phyloP scores from a whole-genome alignment of 2,329 filamentous ascomycete genomes.

The Cladosporium sp. region DNA sequence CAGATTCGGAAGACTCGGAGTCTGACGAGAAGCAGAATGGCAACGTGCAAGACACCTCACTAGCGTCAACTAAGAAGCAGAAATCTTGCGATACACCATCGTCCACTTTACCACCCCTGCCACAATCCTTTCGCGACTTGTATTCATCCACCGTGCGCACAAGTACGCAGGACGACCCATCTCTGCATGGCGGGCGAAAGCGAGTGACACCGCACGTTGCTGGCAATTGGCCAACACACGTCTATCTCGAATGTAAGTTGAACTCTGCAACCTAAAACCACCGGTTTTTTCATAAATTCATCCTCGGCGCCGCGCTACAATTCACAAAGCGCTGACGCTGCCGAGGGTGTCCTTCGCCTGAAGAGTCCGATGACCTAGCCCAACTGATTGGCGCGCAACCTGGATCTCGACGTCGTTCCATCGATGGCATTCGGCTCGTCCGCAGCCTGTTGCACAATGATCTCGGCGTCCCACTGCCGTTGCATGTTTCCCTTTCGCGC shows the following conservation, averaged over 20 bases:
- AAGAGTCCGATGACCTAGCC: conserved; percentile 40
- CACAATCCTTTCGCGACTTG: conserved; percentile 76
- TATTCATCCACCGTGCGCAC: conserved; percentile 78
- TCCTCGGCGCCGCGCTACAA: conserved; percentile 1
- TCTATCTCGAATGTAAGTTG: conserved; percentile 83
- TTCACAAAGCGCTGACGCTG: conserved; percentile 16
- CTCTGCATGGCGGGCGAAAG: conserved; percentile 78
- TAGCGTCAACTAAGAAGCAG: conserved; percentile 21
- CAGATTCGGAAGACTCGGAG: conserved; percentile 51
- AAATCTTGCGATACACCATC: conserved; percentile 14
- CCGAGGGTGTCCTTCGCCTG: conserved; percentile 51
- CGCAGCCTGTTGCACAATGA: conserved; percentile 71
- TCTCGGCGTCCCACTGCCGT: conserved; percentile 68
- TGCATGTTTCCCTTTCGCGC: conserved; percentile 87
- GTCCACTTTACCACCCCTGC: conserved; percentile 55
- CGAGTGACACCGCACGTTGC: conserved; percentile 76
- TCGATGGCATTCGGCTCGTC: conserved; percentile 35
- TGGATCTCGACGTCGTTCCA: not conserved
- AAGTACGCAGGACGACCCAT: conserved; percentile 74
- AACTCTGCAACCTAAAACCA: too few species aligned
- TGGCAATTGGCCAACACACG: conserved; percentile 88
- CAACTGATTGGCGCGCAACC: conserved; percentile 34
- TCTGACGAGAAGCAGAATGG: conserved; percentile 27
- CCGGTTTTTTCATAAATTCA: not conserved
- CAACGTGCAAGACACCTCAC: not conserved